phyloP scores from a whole-genome alignment of 495 filamentous ascomycete species.

The Penicillium pancosmium region DNA sequence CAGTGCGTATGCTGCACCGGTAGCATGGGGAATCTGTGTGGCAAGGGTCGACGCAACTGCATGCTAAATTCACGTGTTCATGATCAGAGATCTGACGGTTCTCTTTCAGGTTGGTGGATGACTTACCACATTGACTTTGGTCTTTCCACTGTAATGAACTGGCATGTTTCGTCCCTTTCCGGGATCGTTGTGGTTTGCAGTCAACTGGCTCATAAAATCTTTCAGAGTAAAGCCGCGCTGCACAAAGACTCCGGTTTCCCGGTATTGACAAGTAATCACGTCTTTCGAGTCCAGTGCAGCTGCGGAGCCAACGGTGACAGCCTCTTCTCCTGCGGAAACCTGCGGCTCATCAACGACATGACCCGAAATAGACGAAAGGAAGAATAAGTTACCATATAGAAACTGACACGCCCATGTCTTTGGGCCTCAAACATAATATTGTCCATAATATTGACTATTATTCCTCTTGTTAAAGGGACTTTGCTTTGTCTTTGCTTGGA shows the following conservation, averaged over 20 bases:
- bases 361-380: not conserved
- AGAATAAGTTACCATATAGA: slow-evolving; percentile 79
- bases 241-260: slow-evolving; percentile 82
- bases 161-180: slow-evolving; percentile 92
- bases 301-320: slow-evolving; percentile 80
- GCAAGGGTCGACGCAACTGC: slow-evolving; percentile 87
- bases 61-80: slow-evolving; percentile 54
- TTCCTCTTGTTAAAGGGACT: not conserved
- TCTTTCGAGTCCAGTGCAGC: slow-evolving; percentile 78
- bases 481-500: too few relatives aligned
- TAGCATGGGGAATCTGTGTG: slow-evolving; percentile 89
- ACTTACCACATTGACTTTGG: slow-evolving; percentile 7
- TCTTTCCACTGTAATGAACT: slow-evolving; percentile 80
- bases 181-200: slow-evolving; percentile 76
- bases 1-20: slow-evolving; percentile 87
- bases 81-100: not conserved
- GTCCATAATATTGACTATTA: slow-evolving; percentile 79
- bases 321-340: slow-evolving; percentile 89
- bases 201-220: slow-evolving; percentile 90
- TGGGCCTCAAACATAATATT: slow-evolving; percentile 86
- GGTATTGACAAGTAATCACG: slow-evolving; percentile 87
- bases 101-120: not conserved
- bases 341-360: slow-evolving; percentile 19
- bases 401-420: slow-evolving; percentile 75
- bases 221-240: slow-evolving; percentile 81